Conservation (phyloP, 2,329 filamentous ascomycete genomes). For the Beauveria scarabaeidicola region DNA sequence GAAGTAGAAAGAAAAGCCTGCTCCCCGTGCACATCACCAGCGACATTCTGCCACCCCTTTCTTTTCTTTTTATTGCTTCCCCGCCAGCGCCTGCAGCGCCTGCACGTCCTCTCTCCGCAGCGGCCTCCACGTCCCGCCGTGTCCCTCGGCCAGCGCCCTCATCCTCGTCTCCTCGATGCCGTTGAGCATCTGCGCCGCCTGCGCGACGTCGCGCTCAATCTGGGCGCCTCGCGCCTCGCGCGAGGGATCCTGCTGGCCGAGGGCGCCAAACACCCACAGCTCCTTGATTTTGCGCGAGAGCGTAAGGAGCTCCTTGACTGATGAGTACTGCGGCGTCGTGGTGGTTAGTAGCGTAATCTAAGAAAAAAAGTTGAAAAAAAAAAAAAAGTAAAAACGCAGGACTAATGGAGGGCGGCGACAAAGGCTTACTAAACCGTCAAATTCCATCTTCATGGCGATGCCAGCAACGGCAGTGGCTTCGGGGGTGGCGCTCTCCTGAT, state of each 20-base stretch:
- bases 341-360: neutral
- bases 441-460: constrained; percentile 37
- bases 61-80: neutral
- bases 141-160: constrained; percentile 24
- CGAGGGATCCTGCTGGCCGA: constrained; percentile 29
- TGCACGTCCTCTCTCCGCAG: constrained; percentile 15
- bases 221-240: constrained; percentile 27
- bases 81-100: neutral
- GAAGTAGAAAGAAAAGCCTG: too few relatives aligned
- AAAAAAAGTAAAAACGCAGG: neutral
- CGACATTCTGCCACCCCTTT: neutral
- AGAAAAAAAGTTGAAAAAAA: neutral
- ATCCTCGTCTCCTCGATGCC: constrained; percentile 27
- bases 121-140: constrained; percentile 30
- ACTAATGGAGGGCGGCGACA: too few relatives aligned
- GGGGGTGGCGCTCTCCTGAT: constrained; percentile 30
- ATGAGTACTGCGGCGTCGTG: constrained; percentile 31
- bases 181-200: constrained; percentile 27
- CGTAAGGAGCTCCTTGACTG: constrained; percentile 36
- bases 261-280: constrained; percentile 36
- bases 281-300: constrained; percentile 37
- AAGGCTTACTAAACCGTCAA: constrained; percentile 31
- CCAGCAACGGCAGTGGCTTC: constrained; percentile 34
- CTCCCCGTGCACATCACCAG: too few relatives aligned
- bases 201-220: constrained; percentile 28